A percentile compares a stretch with the other conserved stretches of the same genome.
Conservation (phyloP, 2,329 filamentous ascomycete species). For the Endoconidiophora laricicola region DNA sequence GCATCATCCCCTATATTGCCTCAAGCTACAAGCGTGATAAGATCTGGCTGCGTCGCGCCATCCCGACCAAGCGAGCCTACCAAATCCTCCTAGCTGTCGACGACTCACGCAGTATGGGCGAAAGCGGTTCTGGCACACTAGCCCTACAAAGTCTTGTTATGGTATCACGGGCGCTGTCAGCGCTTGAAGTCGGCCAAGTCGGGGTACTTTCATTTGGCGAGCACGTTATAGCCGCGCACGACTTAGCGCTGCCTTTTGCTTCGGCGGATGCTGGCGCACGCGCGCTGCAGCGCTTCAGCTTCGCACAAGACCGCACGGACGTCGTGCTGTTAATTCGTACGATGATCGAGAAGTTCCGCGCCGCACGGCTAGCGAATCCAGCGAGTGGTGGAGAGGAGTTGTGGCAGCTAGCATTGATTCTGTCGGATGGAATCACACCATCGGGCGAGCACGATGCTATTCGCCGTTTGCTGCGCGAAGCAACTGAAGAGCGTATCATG, state of each 20-base stretch:
- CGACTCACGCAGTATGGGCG: slow-evolving; percentile 87
- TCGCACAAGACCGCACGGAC: slow-evolving; percentile 73
- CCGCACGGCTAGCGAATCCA: slow-evolving; percentile 43
- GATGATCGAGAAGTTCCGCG: slow-evolving; percentile 66
- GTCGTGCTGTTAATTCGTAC: slow-evolving; percentile 60
- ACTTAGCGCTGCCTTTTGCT: slow-evolving; percentile 65
- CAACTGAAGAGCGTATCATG: slow-evolving; percentile 90
- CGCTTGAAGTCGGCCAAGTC: slow-evolving; percentile 92
- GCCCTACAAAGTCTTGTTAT: slow-evolving; percentile 91
- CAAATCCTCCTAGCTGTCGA: slow-evolving; percentile 97
- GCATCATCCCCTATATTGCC: slow-evolving; percentile 98
- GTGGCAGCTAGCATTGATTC: slow-evolving; percentile 87
- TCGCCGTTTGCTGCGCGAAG: slow-evolving; percentile 65
- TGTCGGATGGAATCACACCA: slow-evolving; percentile 87
- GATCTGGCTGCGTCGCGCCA: slow-evolving; percentile 93
- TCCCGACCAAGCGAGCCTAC: slow-evolving; percentile 86
- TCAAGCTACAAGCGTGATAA: slow-evolving; percentile 98
- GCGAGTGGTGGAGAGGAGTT: slow-evolving; percentile 44
- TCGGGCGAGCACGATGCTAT: slow-evolving; percentile 66
- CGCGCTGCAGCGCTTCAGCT: slow-evolving; percentile 48
- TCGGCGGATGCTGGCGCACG: slow-evolving; percentile 23
- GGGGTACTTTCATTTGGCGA: slow-evolving; percentile 80
- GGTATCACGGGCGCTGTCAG: slow-evolving; percentile 68
- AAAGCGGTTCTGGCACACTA: slow-evolving; percentile 55
- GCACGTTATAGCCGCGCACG: slow-evolving; percentile 67